phyloP scores from a whole-genome alignment of 2,329 filamentous ascomycete genomes.

The Epichloe brachyelytri region DNA sequence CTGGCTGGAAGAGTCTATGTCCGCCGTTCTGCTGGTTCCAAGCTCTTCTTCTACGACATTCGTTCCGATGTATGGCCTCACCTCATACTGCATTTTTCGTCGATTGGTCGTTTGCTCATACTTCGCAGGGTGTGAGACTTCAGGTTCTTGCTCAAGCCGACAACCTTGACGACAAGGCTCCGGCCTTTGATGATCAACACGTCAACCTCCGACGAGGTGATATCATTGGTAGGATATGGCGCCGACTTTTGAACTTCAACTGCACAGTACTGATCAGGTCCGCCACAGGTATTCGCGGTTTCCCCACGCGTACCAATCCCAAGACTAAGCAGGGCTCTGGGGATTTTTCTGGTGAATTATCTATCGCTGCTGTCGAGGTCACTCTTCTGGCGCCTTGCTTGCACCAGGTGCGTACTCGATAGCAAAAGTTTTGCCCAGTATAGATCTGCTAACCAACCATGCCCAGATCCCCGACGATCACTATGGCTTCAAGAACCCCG shows the following conservation, averaged over 20 bases:
- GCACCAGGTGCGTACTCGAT: constrained; percentile 50
- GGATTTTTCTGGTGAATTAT: constrained; percentile 59
- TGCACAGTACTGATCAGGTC: not conserved
- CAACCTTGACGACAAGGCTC: constrained; percentile 52
- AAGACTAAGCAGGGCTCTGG: constrained; percentile 78
- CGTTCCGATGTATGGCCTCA: constrained; percentile 20
- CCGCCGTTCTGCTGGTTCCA: constrained; percentile 68
- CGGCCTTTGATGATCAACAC: constrained; percentile 75
- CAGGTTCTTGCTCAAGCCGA: constrained; percentile 91
- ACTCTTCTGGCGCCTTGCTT: constrained; percentile 80
- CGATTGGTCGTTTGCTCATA: not conserved
- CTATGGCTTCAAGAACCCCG: constrained; percentile 91
- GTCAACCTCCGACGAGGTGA: constrained; percentile 82
- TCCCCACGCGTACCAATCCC: constrained; percentile 55
- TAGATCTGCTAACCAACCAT: not conserved
- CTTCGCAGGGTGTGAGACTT: constrained; percentile 44
- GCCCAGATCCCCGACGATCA: constrained; percentile 59
- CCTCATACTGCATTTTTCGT: not conserved
- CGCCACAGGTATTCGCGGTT: constrained; percentile 16
- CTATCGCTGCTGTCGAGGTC: constrained; percentile 81
- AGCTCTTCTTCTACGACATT: constrained; percentile 80
- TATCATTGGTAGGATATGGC: constrained; percentile 51
- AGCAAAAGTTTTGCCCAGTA: not conserved
- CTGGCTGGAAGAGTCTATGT: constrained; percentile 83
- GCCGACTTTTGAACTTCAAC: not conserved